A percentile compares a stretch with the other conserved stretches of the same genome.
Conservation (phyloP, 148 eudicot genomes). For the Rhododendron henanense region DNA sequence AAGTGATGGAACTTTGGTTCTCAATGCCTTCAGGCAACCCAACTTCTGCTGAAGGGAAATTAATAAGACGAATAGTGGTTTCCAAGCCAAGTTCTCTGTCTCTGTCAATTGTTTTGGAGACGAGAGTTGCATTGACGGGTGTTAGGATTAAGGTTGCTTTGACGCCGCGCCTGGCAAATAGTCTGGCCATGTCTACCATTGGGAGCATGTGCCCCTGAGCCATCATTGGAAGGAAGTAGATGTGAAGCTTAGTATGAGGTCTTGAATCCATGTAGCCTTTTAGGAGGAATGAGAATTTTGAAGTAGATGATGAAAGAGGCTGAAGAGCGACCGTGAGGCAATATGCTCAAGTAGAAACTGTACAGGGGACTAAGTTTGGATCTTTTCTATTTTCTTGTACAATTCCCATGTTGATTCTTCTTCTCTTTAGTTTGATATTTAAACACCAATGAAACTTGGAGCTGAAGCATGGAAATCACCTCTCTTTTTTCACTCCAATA, state of each 20-base stretch:
- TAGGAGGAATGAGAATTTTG: neutral
- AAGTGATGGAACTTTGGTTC: slow-evolving; percentile 8
- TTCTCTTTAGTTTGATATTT: too few relatives aligned
- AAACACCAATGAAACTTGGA: neutral
- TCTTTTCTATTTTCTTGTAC: neutral
- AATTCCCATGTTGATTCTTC: neutral
- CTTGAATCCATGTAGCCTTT: slow-evolving; percentile 8
- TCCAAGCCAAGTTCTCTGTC: slow-evolving; percentile 5
- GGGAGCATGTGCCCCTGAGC: slow-evolving; percentile 19
- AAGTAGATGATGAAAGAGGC: neutral
- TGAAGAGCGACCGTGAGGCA: neutral
- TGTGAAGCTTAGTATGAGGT: slow-evolving; percentile 4
- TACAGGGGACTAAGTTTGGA: neutral
- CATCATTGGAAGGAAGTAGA: slow-evolving; percentile 16
- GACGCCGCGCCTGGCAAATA: neutral
- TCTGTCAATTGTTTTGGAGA: slow-evolving; percentile 9
- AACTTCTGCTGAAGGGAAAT: slow-evolving; percentile 15
- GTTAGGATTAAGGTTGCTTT: slow-evolving; percentile 10
- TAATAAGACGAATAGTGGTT: neutral
- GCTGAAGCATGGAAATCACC: neutral
- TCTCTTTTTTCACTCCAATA: neutral
- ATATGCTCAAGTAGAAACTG: neutral
- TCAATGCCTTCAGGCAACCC: slow-evolving; percentile 15
- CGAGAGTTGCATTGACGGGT: slow-evolving; percentile 8
- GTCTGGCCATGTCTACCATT: slow-evolving; percentile 21